Percentiles rank a stretch among this genome's conserved stretches.
Conservation (phyloP, 306 rosid species). For the Pterocarpus santalinus region DNA sequence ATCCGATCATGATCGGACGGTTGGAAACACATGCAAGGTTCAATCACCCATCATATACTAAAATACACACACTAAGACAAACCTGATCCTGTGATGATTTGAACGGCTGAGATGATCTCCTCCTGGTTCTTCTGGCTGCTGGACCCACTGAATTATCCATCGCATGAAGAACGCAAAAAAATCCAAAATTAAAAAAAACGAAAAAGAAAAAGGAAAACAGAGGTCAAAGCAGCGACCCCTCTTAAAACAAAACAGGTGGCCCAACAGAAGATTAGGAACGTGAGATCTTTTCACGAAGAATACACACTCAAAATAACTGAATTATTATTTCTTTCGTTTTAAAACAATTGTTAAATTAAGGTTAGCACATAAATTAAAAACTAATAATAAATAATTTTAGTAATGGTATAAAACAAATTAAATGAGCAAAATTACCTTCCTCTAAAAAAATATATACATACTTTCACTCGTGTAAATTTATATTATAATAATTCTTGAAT, state of each 20-base stretch:
- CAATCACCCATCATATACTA: too few species aligned
- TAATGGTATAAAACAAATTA: too few species aligned
- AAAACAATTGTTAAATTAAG: too few species aligned
- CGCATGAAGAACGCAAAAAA: not conserved
- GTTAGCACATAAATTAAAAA: too few species aligned
- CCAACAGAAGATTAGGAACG: not conserved
- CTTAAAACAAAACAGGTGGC: not conserved
- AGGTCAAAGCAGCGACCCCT: constrained; percentile 22
- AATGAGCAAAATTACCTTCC: too few species aligned
- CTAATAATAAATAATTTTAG: too few species aligned
- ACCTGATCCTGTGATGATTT: constrained; percentile 73
- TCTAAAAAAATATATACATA: too few species aligned
- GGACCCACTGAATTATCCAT: constrained; percentile 43
- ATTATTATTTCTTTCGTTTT: too few species aligned
- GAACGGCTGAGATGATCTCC: constrained; percentile 54
- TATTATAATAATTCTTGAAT: too few species aligned
- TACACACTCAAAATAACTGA: too few species aligned
- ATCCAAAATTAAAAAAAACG: not conserved
- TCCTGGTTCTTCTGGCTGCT: constrained; percentile 50
- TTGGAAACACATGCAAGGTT: too few species aligned
- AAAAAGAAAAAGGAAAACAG: not conserved
- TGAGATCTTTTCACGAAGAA: not conserved
- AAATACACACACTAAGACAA: not conserved
- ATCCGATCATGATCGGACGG: not conserved
- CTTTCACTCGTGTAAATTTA: too few species aligned